These are phyloP conservation scores for Lachancea fermentati DNA, from an alignment of 805 yeast genomes.

Conservation along the genomic window DNA sequence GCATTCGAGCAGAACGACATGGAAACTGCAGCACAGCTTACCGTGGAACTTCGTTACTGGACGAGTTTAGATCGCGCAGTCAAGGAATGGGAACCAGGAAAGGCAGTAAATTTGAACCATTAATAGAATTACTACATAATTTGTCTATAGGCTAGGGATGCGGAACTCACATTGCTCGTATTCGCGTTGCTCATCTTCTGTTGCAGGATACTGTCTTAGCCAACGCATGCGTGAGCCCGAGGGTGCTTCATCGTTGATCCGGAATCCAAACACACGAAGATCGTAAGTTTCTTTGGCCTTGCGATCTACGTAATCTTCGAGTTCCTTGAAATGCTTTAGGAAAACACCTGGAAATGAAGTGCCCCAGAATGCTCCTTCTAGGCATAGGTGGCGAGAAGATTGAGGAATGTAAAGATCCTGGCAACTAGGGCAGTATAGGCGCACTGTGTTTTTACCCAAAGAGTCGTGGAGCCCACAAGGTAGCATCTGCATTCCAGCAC, in stretches of 20 bases:
- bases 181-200: constrained; percentile 56
- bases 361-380: constrained; percentile 97
- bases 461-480: constrained; percentile 91
- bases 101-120: constrained; percentile 60
- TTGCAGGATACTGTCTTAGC: constrained; percentile 75
- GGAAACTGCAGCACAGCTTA: constrained; percentile 55
- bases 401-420: constrained; percentile 85
- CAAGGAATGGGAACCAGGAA: constrained; percentile 72
- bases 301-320: constrained; percentile 66
- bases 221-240: constrained; percentile 95
- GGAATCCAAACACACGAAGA: constrained; percentile 83
- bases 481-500: constrained; percentile 83
- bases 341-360: constrained; percentile 92
- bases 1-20: constrained; percentile 46
- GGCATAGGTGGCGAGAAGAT: constrained; percentile 75
- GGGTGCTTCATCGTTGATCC: constrained; percentile 62
- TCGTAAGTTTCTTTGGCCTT: constrained; percentile 52
- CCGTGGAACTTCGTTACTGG: constrained; percentile 80
- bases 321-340: constrained; percentile 85
- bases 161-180: constrained; percentile 58
- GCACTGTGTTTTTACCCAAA: constrained; percentile 86
- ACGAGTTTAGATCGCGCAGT: constrained; percentile 66
- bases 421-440: constrained; percentile 93
- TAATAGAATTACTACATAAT: constrained; percentile 21
- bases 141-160: constrained; percentile 35